phyloP scores from a whole-genome alignment of 768 basidiomycete genomes.

The Boletus vermiculosoides region DNA sequence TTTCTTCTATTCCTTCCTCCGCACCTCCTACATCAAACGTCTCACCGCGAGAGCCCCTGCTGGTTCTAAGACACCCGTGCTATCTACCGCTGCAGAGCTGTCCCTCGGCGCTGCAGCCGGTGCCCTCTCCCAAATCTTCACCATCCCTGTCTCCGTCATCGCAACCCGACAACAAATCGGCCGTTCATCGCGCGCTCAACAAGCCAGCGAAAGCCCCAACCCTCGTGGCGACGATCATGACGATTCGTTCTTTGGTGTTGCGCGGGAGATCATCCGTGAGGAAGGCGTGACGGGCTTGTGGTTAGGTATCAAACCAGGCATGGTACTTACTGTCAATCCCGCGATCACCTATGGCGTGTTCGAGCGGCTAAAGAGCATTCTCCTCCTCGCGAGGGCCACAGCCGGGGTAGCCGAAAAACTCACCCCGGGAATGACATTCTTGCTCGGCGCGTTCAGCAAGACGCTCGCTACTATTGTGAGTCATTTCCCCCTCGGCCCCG shows the following conservation, averaged over 20 bases:
- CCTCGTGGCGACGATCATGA: slow-evolving; percentile 32
- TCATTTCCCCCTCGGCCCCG: background rate
- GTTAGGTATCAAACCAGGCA: slow-evolving; percentile 87
- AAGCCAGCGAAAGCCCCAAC: background rate
- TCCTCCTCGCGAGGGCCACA: slow-evolving; percentile 55
- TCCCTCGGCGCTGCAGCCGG: slow-evolving; percentile 89
- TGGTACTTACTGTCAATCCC: slow-evolving; percentile 96
- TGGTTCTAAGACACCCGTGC: slow-evolving; percentile 56
- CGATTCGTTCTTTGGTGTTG: slow-evolving; percentile 78
- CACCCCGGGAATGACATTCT: slow-evolving; percentile 74
- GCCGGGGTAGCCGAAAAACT: slow-evolving; percentile 55
- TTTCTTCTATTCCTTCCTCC: slow-evolving; percentile 95
- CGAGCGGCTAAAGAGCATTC: slow-evolving; percentile 80
- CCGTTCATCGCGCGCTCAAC: slow-evolving; percentile 26
- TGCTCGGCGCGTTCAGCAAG: slow-evolving; percentile 91
- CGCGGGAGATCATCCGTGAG: slow-evolving; percentile 82
- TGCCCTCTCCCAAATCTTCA: slow-evolving; percentile 94
- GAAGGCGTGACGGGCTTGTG: slow-evolving; percentile 88
- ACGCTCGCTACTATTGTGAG: slow-evolving; percentile 91
- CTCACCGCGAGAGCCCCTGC: slow-evolving; percentile 56
- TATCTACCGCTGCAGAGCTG: slow-evolving; percentile 80
- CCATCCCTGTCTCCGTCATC: slow-evolving; percentile 96
- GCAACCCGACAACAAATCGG: slow-evolving; percentile 96
- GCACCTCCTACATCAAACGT: slow-evolving; percentile 77
- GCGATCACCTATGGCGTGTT: slow-evolving; percentile 97